Conservation (phyloP, 495 filamentous ascomycete genomes). For the Daldinia bambusicola region DNA sequence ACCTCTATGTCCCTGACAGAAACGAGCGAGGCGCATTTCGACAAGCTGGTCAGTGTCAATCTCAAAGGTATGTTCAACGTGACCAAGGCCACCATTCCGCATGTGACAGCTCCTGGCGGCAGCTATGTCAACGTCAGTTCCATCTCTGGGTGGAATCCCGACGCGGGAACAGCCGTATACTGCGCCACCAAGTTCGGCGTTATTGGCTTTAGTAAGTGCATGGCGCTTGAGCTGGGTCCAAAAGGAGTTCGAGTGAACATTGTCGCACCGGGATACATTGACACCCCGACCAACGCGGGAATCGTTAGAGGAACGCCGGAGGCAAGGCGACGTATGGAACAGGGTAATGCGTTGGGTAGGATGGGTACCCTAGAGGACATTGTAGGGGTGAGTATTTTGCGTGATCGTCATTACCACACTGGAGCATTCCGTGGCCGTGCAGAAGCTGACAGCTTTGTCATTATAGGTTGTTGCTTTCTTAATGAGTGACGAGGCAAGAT, state of each 20-base stretch:
- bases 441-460: constrained; percentile 7
- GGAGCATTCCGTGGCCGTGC: not conserved
- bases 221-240: constrained; percentile 65
- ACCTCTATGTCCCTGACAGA: constrained; percentile 53
- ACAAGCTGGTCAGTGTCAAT: constrained; percentile 47
- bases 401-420: not conserved
- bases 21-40: constrained; percentile 41
- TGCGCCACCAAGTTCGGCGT: constrained; percentile 65
- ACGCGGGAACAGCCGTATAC: constrained; percentile 57
- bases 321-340: constrained; percentile 52
- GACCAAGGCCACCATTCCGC: constrained; percentile 48
- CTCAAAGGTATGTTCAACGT: constrained; percentile 51
- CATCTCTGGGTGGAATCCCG: constrained; percentile 54
- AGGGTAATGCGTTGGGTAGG: constrained; percentile 59
- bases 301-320: constrained; percentile 38
- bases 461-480: constrained; percentile 57
- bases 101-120: constrained; percentile 45
- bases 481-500: constrained; percentile 60
- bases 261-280: constrained; percentile 62
- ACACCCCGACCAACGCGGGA: constrained; percentile 42
- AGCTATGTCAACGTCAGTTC: constrained; percentile 57
- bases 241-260: constrained; percentile 65
- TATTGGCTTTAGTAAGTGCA: constrained; percentile 64
- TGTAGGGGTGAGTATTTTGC: constrained; percentile 52
- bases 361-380: constrained; percentile 65